A percentile compares a stretch with the other conserved stretches of the same genome.
These are phyloP conservation scores for Kitagawia praeruptora DNA, from an alignment of 129 eudicot species.

Conservation along the genomic window DNA sequence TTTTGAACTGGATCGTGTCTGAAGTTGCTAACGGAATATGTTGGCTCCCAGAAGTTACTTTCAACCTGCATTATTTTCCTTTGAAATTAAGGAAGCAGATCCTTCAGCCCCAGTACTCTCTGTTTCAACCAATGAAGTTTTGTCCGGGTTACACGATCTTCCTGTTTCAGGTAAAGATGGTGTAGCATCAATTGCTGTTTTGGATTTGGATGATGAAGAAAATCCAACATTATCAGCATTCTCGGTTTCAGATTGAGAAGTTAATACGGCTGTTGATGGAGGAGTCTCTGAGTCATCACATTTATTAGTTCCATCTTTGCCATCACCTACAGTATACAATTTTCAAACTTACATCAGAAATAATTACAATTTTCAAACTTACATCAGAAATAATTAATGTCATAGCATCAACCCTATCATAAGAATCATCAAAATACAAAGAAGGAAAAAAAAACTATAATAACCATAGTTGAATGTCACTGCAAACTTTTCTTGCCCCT, in stretches of 20 bases:
- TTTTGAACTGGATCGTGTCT: neutral
- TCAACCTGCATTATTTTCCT: neutral
- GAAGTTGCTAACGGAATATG: neutral
- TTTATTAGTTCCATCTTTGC: constrained; percentile 42
- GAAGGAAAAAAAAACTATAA: neutral
- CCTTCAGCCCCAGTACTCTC: neutral
- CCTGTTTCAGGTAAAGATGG: constrained; percentile 32
- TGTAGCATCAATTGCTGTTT: constrained; percentile 15
- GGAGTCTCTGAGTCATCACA: constrained; percentile 32
- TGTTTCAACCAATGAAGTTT: constrained; percentile 20
- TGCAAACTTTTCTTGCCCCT: neutral
- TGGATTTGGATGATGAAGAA: constrained; percentile 12
- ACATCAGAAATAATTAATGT: neutral
- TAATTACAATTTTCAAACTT: constrained; percentile 3
- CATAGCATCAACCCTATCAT: neutral
- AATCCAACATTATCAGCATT: constrained; percentile 8
- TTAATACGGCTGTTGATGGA: constrained; percentile 9
- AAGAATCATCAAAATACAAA: neutral
- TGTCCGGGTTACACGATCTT: neutral
- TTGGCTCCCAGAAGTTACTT: neutral
- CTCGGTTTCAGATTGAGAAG: constrained; percentile 14
- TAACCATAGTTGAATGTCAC: neutral
- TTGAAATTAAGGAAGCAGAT: constrained; percentile 6
- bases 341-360: constrained; percentile 1
- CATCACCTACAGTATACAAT: constrained; percentile 27